Evolutionary conservation across 1,284 basidiomycete species (phyloP).

Genomic region (Tremellales sp.): DNA sequence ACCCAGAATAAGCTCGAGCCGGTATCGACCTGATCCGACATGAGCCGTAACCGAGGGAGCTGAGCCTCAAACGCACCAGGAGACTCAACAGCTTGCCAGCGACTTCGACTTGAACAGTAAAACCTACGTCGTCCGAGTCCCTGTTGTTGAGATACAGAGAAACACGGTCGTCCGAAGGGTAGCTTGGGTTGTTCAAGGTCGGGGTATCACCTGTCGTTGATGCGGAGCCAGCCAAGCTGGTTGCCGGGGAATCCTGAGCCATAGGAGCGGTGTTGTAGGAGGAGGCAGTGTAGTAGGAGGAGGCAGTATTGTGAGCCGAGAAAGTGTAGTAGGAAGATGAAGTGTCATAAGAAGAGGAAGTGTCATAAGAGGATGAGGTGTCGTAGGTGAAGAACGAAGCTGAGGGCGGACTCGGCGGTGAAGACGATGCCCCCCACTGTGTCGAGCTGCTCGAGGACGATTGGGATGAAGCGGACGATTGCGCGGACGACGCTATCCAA

Average conservation of each 20-base stretch:
- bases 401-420: too few species aligned
- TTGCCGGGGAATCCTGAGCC: not conserved
- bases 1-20: slow-evolving; percentile 9
- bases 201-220: not conserved
- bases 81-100: slow-evolving; percentile 2
- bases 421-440: too few species aligned
- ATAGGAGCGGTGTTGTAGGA: not conserved
- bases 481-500: too few species aligned
- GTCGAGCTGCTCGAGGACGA: too few species aligned
- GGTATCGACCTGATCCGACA: slow-evolving; percentile 5
- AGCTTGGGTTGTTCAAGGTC: too few species aligned
- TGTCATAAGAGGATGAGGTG: too few species aligned
- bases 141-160: not conserved
- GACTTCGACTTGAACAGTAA: slow-evolving; percentile 4
- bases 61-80: slow-evolving; percentile 2
- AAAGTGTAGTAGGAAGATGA: too few species aligned
- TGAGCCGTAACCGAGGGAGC: not conserved
- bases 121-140: not conserved
- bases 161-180: not conserved
- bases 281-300: not conserved
- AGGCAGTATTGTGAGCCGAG: too few species aligned
- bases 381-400: too few species aligned
- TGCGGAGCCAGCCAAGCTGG: not conserved
- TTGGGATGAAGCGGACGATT: too few species aligned
- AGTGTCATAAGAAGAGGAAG: too few species aligned